Evolutionary conservation across 345 rosid species (phyloP), one percentile per base, ranked within the genome.

Genomic region (Passiflora organensis): DNA sequence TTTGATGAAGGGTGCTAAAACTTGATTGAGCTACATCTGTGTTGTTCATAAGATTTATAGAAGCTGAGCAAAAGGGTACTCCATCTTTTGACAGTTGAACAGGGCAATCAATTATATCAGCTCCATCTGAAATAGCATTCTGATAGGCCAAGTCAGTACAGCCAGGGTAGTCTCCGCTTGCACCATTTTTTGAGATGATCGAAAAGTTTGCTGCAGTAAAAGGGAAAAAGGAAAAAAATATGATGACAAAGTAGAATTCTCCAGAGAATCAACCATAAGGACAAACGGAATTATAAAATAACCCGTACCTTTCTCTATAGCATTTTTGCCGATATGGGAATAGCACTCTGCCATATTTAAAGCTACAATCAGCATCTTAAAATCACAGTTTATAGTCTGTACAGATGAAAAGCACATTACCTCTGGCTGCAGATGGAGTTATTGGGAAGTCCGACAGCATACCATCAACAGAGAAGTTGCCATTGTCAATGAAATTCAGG

Each of bases 81-180:
- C 82, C 80, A 24, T 89, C 97, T 58, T 76, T 70, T 10, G 99
- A 81, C 66, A 93, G 70, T 77, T 93, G 99, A 61, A 93, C 80
- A 50, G 94, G 75, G 58, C 99, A 93, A 62, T 84, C 96, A 6
- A 86, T 73, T 66, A 93, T 43, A 68, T 93, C 82, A 24, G 77
- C 80, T 53, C 87, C 96, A 60, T 78, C 89, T 45, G 56, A 38
- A 64, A 93, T 81, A 49, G 99, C 99, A 19, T 69, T 65, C 59
- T 37, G 36, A 68, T 93, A 93, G 48, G 96, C 96, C 81, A 68
- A 34, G 72, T 89, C 76, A 20, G 96, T 89, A 65, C 96, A 82
- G 43, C 87, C 81, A 38, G 99, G 94, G 69, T 61, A 84, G 72
- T 93, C 94, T 50, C 95, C 99, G 54, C 99, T 93, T 43, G 99